Base-by-base conservation (phyloP, 495 filamentous ascomycete species). In the Mytilinidion resinicola region DNA sequence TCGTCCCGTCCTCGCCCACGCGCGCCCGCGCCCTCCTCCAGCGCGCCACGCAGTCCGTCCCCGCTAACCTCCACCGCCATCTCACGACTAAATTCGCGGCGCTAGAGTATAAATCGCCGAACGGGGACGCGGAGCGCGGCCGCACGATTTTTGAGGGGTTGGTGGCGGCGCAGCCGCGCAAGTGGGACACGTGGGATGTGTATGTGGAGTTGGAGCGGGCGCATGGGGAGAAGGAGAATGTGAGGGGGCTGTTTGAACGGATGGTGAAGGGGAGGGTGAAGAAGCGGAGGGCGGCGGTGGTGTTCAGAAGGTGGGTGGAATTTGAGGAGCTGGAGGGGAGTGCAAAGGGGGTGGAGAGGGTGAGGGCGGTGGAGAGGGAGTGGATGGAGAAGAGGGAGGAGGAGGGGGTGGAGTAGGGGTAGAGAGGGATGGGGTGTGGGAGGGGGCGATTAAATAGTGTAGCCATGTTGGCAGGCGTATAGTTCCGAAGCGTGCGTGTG, bases 141-240 rank as follows among this genome's bases (percentile, higher is more conserved):
- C 87, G 95, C 9, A 97, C 93, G 5, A 85, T 97, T 43, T 96
- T 97, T 64, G 93, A 96, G 72, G 88, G 85, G 36, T 78, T 98
- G 4, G 76, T 96, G 7, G 79, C 82, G 21, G 85, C 85, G 14
- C 96, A 86, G 77, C 89, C 89, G 57, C 93, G 91, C 78, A 87
- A 86, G 58, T 80, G 90, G 47, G 90, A 96, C 70, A 72, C 96
- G 50, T 97, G 92, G 91, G 96, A 91, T 72, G 82, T 95, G 66
- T 83, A 92, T 41, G 62, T 96, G 11, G 89, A 96, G 63, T 78
- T 96, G 60, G 93, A 98, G 74, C 86, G 87, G 58, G 69, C 69
- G 72, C 83, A 75, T 60, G 83, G 78, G 12, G 79, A 84, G 49
- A 75, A 76, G 36, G 86, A 87, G 54, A 76, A 82, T 54, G 80